Base-by-base conservation (phyloP, 1,139 yeast species). In the Geotrichum bryndzae region DNA sequence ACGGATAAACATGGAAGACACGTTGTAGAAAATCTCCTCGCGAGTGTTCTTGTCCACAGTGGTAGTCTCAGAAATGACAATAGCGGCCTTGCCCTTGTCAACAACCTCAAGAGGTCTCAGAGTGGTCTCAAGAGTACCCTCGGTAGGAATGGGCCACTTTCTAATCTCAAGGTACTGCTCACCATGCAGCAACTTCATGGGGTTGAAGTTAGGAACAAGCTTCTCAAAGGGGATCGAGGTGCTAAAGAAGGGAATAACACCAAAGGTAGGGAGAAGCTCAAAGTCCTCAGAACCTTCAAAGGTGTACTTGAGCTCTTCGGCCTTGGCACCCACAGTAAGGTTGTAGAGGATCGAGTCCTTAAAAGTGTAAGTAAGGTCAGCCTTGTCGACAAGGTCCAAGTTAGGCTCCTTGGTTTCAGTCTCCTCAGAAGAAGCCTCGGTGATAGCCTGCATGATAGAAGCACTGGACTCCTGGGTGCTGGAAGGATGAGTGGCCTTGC, bases 71-170 rank as follows among this genome's bases (percentile, higher is more conserved):
- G 85, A 86, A 64, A 88, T 87, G 65, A 90, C 85, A 65, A 91
- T 80, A 48, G 94, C 92, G 70, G 94, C 96, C 72, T 89, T 88
- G 64, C 94, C 94, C 82, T 94, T 94, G 78, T 90, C 95, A 45
- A 88, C 76, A 27, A 90, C 84, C 51, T 88, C 89, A 63, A 92
- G 78, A 56, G 96, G 92, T 65, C 75, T 78, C 65, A 84, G 82
- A 54, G 81, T 79, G 22, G 96, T 88, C 66, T 77, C 81, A 59
- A 91, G 74, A 1, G 77, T 74, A 63, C 82, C 84, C 45, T 74
- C 71, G 3, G 88, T 84, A 67, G 97, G 96, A 63, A 94, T 80
- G 66, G 96, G 96, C 81, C 83, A 86, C 74, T 87, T 84, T 68
- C 82, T 82, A 67, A 94, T 77, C 76, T 86, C 92, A 69, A 92